Base-by-base conservation (phyloP, 1,284 basidiomycete genomes). In the Stereum hirsutum region DNA sequence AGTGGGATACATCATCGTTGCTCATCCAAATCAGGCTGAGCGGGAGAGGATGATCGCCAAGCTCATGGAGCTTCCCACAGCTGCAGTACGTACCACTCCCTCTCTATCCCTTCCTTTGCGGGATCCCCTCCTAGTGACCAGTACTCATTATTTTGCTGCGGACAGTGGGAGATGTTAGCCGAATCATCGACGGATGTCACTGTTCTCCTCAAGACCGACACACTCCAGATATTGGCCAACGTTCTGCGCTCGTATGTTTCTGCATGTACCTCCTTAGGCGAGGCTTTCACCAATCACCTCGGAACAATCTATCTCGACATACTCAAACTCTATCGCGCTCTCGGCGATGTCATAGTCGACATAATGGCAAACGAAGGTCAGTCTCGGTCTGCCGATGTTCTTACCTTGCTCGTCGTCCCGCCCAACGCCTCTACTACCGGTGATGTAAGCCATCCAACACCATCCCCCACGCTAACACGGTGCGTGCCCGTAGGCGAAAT, bases 241-340 rank as follows among this genome's bases (percentile, higher is more conserved):
- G 92, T 99, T 36, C 74, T 99, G 57, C 99, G 99, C 72, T 99
- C 96, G 11, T 99, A 99, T 62, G 95, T 98, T 14, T 89, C 96
- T 5, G 94, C 96, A 1, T 99, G 95, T 64, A 89, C 89, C 2
- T 98, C 95, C 25, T 97, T 98, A 46, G 96, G 96, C 31, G 85
- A 86, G 51, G 95, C 95, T 72, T 99, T 97, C 68, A 72, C 96
- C 1, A 95, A 95, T 12, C 96, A 99, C 60, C 84, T 99, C 39
- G 93, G 90, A 8, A 79, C 93, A 33, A 85, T 99, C 63, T 99
- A 97, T 75, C 71, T 98, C 55, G 96, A 99, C 62, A 97, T 99
- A 93, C 78, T 99, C 23, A 95, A 94, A 12, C 69, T 99, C 46
- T 99, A 99, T 73, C 94, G 93, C 62, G 95, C 93, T 23, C 94